Conservation (phyloP, 2,329 filamentous ascomycete species). For the Lachnellula occidentalis region DNA sequence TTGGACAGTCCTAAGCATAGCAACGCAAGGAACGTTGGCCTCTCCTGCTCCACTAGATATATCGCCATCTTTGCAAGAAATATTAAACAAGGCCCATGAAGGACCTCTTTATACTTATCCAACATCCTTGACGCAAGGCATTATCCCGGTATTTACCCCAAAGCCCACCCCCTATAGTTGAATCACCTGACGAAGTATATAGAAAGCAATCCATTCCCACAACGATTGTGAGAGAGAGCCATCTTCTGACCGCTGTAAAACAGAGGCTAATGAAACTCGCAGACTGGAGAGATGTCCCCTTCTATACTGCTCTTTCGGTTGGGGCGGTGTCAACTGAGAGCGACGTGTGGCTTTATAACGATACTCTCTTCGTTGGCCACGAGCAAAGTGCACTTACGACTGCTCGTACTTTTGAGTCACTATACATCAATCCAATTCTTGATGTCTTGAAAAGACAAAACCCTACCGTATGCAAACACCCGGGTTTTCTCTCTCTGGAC, state of each 20-base stretch:
- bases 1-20: conserved; percentile 5
- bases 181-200: conserved; percentile 2
- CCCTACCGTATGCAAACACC: conserved; percentile 2
- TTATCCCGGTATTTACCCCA: conserved; percentile 45
- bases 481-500: conserved; percentile 38
- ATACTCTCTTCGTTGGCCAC: conserved; percentile 24
- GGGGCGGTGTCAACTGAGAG: conserved; percentile 24
- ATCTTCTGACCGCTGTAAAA: conserved; percentile 33
- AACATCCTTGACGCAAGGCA: conserved; percentile 54
- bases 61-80: conserved; percentile 46
- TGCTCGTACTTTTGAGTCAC: conserved; percentile 21
- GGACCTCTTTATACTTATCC: conserved; percentile 52
- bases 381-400: conserved; percentile 22
- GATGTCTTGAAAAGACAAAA: conserved; percentile 23
- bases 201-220: conserved; percentile 50
- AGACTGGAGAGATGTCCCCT: conserved; percentile 28
- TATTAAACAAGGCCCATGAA: conserved; percentile 48
- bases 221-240: conserved; percentile 50
- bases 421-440: conserved; percentile 28
- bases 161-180: background rate
- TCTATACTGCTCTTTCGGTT: conserved; percentile 24
- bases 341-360: conserved; percentile 29
- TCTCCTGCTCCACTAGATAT: conserved; percentile 29
- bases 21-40: background rate
- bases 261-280: conserved; percentile 45